These are phyloP conservation scores for Toxicodendron radicans DNA, from an alignment of 345 rosid genomes.

Conservation along the genomic window DNA sequence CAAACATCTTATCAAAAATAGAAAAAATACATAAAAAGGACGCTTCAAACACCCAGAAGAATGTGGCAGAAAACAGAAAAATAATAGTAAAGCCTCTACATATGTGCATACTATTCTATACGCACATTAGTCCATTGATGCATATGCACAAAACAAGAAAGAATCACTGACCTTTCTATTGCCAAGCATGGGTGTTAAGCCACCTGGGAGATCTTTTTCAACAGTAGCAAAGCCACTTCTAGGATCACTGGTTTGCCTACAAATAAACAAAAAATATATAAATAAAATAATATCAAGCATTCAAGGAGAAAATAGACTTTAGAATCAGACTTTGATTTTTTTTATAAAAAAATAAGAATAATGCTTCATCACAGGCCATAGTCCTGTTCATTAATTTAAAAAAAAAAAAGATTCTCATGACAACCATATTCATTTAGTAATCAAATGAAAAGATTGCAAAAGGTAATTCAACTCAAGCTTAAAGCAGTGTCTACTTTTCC, in stretches of 20 bases:
- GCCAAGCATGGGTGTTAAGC: constrained; percentile 94
- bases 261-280: constrained; percentile 15
- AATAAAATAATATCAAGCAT: background rate
- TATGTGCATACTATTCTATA: background rate
- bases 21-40: background rate
- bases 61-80: background rate
- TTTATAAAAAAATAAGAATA: background rate
- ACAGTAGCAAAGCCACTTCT: constrained; percentile 83
- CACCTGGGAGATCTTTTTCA: constrained; percentile 83
- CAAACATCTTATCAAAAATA: too few species aligned
- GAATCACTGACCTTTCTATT: constrained; percentile 68
- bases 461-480: background rate
- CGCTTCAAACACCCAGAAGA: background rate
- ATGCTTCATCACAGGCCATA: background rate
- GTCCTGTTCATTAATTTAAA: background rate
- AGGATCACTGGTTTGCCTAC: constrained; percentile 89
- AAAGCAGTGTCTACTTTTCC: background rate
- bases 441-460: background rate
- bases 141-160: constrained; percentile 3
- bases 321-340: background rate
- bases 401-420: background rate
- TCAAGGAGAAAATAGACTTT: background rate
- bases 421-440: background rate
- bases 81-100: background rate
- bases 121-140: background rate